Evolutionary conservation across 768 basidiomycete species (phyloP).

Genomic region (Tricholoma sp.): DNA sequence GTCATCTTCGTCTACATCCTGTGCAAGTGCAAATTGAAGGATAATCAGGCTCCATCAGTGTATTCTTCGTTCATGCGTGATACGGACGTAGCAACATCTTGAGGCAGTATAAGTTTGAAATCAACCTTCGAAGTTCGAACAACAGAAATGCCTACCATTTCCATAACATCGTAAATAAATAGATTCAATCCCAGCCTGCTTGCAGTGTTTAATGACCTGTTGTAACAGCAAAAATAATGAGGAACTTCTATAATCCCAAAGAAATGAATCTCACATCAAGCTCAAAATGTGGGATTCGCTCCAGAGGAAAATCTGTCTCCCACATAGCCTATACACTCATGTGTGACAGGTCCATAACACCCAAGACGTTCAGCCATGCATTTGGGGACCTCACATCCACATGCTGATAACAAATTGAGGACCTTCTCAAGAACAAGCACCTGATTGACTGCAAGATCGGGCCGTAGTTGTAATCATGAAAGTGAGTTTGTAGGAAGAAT

Average conservation of each 20-base stretch:
- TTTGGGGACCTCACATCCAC: constrained; percentile 98
- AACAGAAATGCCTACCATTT: constrained; percentile 68
- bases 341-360: constrained; percentile 97
- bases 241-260: too few species aligned
- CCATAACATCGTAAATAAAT: constrained; percentile 92
- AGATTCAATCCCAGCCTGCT: constrained; percentile 73
- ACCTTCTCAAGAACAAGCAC: constrained; percentile 84
- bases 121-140: background rate
- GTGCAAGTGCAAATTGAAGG: constrained; percentile 72
- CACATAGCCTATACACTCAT: constrained; percentile 99
- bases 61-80: constrained; percentile 81
- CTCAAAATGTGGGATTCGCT: constrained; percentile 96
- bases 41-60: constrained; percentile 82
- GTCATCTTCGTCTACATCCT: constrained; percentile 80
- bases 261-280: constrained; percentile 52
- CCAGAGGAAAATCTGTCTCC: constrained; percentile 94
- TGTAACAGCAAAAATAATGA: background rate
- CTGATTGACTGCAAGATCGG: constrained; percentile 93
- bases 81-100: constrained; percentile 93
- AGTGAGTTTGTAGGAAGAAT: constrained; percentile 96
- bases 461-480: constrained; percentile 88
- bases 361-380: constrained; percentile 88
- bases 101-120: constrained; percentile 11
- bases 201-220: constrained; percentile 81
- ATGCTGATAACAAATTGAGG: constrained; percentile 88